Evolutionary conservation across 371 early-diverging fungal genomes (phyloP), one percentile per base, ranked within the genome.

Genomic region (Syncephalastrum sp.): DNA sequence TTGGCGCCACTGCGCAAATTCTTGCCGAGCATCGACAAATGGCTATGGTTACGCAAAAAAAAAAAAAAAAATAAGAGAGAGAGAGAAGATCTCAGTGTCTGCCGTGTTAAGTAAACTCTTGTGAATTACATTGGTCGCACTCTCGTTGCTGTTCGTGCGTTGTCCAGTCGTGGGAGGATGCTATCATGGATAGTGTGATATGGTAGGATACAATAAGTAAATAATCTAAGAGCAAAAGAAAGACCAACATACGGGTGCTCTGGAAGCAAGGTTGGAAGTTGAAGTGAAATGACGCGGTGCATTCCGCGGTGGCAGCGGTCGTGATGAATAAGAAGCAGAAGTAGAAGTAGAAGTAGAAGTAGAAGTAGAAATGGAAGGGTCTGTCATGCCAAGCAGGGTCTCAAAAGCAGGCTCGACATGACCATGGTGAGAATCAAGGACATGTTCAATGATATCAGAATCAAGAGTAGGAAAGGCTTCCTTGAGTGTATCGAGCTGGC

Each of bases 1-100:
- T 53, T 60, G 60, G 44, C 65, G 60, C 65, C 65, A 65, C 24
- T 45, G 47, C 6, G 56, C 65, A 10, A 65, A 46, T 45, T 65
- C 65, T 50, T 50, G 60, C 24, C 54, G 52, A 14, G 25, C 56
- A 42, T 46, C 21, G 41, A 42, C 38, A 49, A 54, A 60, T 21
- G 21, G 15, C 12, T 16, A 47, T 25, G 5, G 29, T 38, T 14
- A 44, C 13, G 17, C 16, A 15, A 17, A 8, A 48, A 16, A 17
- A 50, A 14, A 21, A n/a, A n/a, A n/a, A n/a, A n/a, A n/a, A n/a
- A n/a, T n/a, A n/a, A n/a, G n/a, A n/a, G n/a, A n/a, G n/a, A n/a
- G n/a, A n/a, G 21, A 2, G 21, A 21, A 21, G 21, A 2, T 1
- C 25, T 38, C 10, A 33, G 38, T 33, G 6, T 8, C 12, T 5